Base-by-base conservation (phyloP, 2,329 filamentous ascomycete genomes). In the Aaosphaeria arxii region DNA sequence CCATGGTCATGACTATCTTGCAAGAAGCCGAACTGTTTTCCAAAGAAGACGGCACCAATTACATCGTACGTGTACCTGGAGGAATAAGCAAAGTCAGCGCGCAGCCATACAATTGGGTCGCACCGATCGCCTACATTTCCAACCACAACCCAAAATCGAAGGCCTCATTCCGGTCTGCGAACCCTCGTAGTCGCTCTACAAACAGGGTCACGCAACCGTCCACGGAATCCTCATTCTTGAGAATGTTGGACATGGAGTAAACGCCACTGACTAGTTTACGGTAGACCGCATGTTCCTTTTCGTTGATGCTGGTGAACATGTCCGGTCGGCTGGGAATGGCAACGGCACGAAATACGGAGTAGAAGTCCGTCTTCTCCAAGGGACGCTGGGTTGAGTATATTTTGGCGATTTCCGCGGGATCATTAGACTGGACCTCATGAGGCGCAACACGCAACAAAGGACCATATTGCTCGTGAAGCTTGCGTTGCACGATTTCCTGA, bases 31-130 rank as follows among this genome's bases (percentile, higher is more conserved):
- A 75, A 72, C 44, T 65, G 64, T 7, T 63, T 60, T 17, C 73
- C 68, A 41, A 74, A 76, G 24, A 66, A 70, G 17, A 74, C 51
- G 30, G 68, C 66, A 13, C 73, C 71, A 13, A 74, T 62, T n/a
- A 74, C 65, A 46, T 77, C 74, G 63, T 72, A 75, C 4, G 73
- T 59, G 46, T 67, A 71, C 66, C 65, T 69, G 41, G 17, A n/a
- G 7, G 33, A 36, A 9, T 36, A 24, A 30, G 7, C 2, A 24
- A 2, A 30, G 28, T 35, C 40, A 43, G 36, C 9, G 31, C 17
- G 7, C 24, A 11, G 11, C 7, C 6, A 28, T 31, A n/a, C 48
- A 2, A 40, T 6, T 28, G 29, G 4, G 30, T 44, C 17, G 7
- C 4, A 24, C 17, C 17, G 17, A 24, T 24, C 17, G 17, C 17